Conservation (phyloP, 1,284 basidiomycete species). For the Earliella scabrosa region DNA sequence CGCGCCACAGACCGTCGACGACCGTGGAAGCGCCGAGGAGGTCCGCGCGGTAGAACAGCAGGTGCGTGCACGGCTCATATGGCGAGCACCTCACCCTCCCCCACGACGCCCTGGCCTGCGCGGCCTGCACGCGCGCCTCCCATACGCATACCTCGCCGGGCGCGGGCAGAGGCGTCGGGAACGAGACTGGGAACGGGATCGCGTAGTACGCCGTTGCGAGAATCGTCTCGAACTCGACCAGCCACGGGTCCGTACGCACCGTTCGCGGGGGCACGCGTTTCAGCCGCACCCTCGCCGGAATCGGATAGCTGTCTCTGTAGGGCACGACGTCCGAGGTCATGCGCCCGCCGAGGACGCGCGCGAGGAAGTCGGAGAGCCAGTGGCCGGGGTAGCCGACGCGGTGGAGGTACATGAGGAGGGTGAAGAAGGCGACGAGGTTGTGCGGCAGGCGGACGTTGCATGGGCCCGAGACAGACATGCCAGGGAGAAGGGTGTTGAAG, state of each 20-base stretch:
- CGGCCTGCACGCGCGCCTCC: neutral
- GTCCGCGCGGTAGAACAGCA: conserved; percentile 30
- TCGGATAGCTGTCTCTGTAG: conserved; percentile 32
- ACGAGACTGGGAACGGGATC: conserved; percentile 36
- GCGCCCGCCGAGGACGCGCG: conserved; percentile 32
- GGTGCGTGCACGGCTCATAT: conserved; percentile 22
- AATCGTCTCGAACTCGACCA: conserved; percentile 38
- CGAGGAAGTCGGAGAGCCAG: conserved; percentile 41
- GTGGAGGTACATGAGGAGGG: conserved; percentile 41
- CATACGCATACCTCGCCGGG: neutral
- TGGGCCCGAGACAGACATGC: conserved; percentile 29
- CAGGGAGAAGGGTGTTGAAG: conserved; percentile 40
- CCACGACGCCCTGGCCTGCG: neutral
- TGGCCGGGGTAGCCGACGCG: conserved; percentile 40
- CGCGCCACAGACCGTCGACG: conserved; percentile 6
- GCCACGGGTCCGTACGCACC: conserved; percentile 38
- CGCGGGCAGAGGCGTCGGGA: neutral
- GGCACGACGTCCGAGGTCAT: conserved; percentile 34
- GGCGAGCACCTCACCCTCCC: neutral
- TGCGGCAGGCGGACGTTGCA: conserved; percentile 41
- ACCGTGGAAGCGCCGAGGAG: conserved; percentile 2
- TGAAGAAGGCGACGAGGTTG: conserved; percentile 40
- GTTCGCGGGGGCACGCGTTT: conserved; percentile 24
- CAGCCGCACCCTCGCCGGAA: conserved; percentile 35
- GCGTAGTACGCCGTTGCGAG: conserved; percentile 32